phyloP scores from a whole-genome alignment of 1,284 basidiomycete species.

The Sporisorium reilianum region DNA sequence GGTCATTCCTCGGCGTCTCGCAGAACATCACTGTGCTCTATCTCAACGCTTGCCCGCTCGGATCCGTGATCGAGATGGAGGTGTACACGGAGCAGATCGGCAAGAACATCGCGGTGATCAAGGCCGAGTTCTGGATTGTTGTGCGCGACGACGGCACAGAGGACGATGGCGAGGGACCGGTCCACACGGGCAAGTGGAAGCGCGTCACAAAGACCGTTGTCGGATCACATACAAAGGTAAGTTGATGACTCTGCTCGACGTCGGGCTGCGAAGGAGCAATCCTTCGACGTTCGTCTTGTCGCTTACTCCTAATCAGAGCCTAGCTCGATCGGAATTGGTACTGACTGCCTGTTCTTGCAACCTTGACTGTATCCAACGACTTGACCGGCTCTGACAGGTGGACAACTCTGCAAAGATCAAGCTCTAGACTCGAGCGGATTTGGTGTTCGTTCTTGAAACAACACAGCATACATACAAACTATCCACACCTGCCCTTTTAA shows the following conservation, averaged over 20 bases:
- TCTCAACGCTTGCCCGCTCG: conserved; percentile 56
- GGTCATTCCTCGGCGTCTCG: conserved; percentile 65
- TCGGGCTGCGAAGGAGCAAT: not conserved
- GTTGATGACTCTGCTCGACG: not conserved
- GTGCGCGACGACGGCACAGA: conserved; percentile 33
- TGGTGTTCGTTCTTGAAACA: not conserved
- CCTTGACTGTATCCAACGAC: not conserved
- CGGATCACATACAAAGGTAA: conserved; percentile 56
- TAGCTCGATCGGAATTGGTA: not conserved
- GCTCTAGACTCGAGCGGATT: conserved; percentile 17
- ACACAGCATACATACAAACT: not conserved
- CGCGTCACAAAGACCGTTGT: conserved; percentile 39
- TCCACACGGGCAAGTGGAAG: conserved; percentile 47
- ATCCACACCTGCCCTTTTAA: not conserved
- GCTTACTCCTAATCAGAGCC: not conserved
- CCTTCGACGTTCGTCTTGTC: not conserved
- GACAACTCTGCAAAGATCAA: conserved; percentile 54
- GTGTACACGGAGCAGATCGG: conserved; percentile 51
- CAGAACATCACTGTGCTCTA: conserved; percentile 63
- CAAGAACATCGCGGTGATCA: conserved; percentile 48
- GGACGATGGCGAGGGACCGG: conserved; percentile 30
- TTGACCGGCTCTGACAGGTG: conserved; percentile 18
- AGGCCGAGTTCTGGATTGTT: conserved; percentile 57
- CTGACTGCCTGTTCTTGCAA: conserved; percentile 1
- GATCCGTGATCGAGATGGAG: conserved; percentile 61